Evolutionary conservation across 257 asterid genomes (phyloP).

Genomic region (Handroanthus guayacan): DNA sequence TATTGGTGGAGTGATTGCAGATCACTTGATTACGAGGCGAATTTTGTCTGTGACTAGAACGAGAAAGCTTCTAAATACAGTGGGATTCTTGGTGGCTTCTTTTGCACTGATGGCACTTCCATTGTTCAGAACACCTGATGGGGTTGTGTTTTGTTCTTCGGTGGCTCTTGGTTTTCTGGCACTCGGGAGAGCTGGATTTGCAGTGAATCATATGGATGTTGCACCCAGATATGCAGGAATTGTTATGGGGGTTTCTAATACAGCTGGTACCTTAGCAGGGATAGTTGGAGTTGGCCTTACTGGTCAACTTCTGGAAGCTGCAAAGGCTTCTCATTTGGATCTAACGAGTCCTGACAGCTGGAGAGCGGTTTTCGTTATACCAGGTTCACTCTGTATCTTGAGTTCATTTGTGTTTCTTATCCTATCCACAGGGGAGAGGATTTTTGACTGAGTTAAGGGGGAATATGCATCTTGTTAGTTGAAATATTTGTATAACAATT

Average conservation of each 20-base stretch:
- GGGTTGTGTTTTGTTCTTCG: conserved; percentile 80
- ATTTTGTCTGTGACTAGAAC: conserved; percentile 74
- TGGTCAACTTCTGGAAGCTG: conserved; percentile 88
- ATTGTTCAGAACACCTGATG: conserved; percentile 71
- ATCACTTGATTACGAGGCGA: conserved; percentile 66
- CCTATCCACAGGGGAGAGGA: conserved; percentile 86
- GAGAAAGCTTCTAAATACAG: conserved; percentile 75
- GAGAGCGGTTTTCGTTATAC: conserved; percentile 78
- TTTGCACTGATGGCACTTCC: conserved; percentile 78
- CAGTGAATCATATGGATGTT: conserved; percentile 93
- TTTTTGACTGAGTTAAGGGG: conserved; percentile 65
- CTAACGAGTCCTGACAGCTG: conserved; percentile 85
- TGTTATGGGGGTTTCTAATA: conserved; percentile 93
- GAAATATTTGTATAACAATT: conserved; percentile 23
- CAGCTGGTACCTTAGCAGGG: conserved; percentile 96
- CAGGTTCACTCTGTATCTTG: conserved; percentile 78
- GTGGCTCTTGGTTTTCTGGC: conserved; percentile 93
- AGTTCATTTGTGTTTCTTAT: conserved; percentile 76
- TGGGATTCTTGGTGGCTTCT: conserved; percentile 82
- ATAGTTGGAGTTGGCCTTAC: conserved; percentile 90
- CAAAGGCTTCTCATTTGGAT: conserved; percentile 71
- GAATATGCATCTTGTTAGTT: neutral
- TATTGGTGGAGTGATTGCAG: conserved; percentile 88
- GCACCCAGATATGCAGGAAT: conserved; percentile 97
- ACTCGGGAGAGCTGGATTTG: conserved; percentile 96